Conservation (phyloP, 164 flowering plant genomes). For the Stephania cephalantha region DNA sequence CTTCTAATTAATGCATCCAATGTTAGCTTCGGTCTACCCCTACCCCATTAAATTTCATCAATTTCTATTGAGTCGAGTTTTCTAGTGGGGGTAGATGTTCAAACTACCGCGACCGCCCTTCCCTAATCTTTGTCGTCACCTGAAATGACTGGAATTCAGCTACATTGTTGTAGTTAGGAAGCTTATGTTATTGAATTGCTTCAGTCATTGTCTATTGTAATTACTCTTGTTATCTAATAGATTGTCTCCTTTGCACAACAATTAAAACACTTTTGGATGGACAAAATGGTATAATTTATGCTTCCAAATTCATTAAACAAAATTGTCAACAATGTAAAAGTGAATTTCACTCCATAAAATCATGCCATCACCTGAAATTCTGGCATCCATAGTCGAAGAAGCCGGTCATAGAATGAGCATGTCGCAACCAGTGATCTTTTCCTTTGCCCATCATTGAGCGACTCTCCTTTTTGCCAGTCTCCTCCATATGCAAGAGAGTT, state of each 20-base stretch:
- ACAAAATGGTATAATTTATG: not conserved
- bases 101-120: too few relatives aligned
- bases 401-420: constrained; percentile 86
- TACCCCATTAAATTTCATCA: too few relatives aligned
- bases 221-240: too few relatives aligned
- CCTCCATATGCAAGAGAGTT: constrained; percentile 92
- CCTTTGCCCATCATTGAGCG: constrained; percentile 15
- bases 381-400: constrained; percentile 76
- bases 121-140: not conserved
- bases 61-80: too few relatives aligned
- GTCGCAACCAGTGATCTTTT: constrained; percentile 52
- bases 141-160: not conserved
- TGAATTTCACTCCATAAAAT: not conserved
- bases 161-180: too few relatives aligned
- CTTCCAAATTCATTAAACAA: not conserved
- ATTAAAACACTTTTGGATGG: not conserved
- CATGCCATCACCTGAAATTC: constrained; percentile 22
- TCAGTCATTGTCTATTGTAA: too few relatives aligned
- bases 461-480: constrained; percentile 63
- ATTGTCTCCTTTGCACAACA: not conserved
- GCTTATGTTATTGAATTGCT: too few relatives aligned
- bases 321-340: not conserved
- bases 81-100: too few relatives aligned
- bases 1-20: too few relatives aligned
- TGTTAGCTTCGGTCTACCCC: too few relatives aligned